Evolutionary conservation across 164 flowering plant species (phyloP).

Genomic region (Magnolia officinalis): DNA sequence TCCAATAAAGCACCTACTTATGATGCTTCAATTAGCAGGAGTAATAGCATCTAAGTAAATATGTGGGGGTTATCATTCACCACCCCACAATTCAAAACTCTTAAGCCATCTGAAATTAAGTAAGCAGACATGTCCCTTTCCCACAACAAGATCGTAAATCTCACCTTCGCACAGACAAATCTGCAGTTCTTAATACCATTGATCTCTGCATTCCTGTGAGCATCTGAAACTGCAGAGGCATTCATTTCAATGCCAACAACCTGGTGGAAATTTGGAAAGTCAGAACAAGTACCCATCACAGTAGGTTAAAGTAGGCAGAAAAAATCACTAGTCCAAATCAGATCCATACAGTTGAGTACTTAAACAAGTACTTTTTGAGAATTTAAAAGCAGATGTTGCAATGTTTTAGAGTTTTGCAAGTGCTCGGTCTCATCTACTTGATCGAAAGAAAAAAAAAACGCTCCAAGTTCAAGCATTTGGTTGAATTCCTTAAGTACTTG

Average conservation of each 20-base stretch:
- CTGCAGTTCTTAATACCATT: conserved; percentile 87
- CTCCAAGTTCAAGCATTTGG: too few relatives aligned
- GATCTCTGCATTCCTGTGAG: conserved; percentile 81
- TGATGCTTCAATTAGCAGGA: not conserved
- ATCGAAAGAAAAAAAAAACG: not conserved
- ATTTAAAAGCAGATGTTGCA: not conserved
- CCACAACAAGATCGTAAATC: conserved; percentile 6
- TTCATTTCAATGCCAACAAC: conserved; percentile 98
- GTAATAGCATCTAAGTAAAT: not conserved
- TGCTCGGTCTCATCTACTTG: not conserved
- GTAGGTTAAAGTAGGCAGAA: not conserved
- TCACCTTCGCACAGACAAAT: conserved; percentile 85
- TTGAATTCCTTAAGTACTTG: too few relatives aligned
- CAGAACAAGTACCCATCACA: conserved; percentile 4
- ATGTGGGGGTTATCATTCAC: not conserved
- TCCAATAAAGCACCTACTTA: not conserved
- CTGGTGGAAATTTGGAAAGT: conserved; percentile 30
- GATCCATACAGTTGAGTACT: conserved; percentile 1
- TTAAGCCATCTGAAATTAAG: not conserved
- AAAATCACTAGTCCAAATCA: not conserved
- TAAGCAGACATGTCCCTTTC: not conserved
- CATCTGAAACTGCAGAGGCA: conserved; percentile 93
- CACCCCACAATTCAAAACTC: not conserved
- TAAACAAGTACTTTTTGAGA: not conserved
- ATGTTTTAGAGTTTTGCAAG: not conserved